phyloP scores from a whole-genome alignment of 139 green algal genomes.

The Desmodesmus armatus region DNA sequence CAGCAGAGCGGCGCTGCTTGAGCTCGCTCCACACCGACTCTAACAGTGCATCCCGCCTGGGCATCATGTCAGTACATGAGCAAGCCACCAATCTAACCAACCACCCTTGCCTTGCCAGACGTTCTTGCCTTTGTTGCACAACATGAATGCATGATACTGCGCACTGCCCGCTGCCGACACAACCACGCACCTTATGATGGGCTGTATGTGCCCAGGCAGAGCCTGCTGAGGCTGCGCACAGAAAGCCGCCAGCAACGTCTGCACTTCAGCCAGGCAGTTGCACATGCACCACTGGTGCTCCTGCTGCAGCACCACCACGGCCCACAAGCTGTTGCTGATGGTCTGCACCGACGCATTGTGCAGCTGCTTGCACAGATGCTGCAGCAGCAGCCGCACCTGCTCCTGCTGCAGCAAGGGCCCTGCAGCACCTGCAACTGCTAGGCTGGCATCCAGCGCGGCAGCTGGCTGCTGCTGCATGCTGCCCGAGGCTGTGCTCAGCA shows the following conservation, averaged over 20 bases:
- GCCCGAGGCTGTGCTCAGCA: neutral
- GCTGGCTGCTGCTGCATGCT: neutral
- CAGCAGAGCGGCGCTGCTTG: too few relatives aligned
- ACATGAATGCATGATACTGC: too few relatives aligned
- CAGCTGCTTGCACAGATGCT: constrained; percentile 42
- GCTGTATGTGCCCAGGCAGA: constrained; percentile 52
- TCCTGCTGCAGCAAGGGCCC: constrained; percentile 19
- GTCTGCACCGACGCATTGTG: constrained; percentile 40
- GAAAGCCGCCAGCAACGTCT: constrained; percentile 28
- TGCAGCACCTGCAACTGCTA: neutral
- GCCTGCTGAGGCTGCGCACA: constrained; percentile 42
- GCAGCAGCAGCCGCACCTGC: constrained; percentile 42
- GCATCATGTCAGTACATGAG: too few relatives aligned
- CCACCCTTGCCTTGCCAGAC: too few relatives aligned
- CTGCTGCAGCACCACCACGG: constrained; percentile 48
- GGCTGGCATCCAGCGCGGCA: neutral
- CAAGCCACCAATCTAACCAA: too few relatives aligned
- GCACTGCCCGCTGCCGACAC: too few relatives aligned
- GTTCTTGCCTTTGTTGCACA: too few relatives aligned
- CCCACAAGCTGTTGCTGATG: constrained; percentile 50
- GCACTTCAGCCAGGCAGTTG: constrained; percentile 33
- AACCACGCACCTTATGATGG: constrained; percentile 44
- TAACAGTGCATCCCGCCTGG: too few relatives aligned
- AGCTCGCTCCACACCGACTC: too few relatives aligned
- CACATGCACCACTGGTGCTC: constrained; percentile 51